Base-by-base conservation (phyloP, 176 grass and related monocot species). In the Triticum monococcum region DNA sequence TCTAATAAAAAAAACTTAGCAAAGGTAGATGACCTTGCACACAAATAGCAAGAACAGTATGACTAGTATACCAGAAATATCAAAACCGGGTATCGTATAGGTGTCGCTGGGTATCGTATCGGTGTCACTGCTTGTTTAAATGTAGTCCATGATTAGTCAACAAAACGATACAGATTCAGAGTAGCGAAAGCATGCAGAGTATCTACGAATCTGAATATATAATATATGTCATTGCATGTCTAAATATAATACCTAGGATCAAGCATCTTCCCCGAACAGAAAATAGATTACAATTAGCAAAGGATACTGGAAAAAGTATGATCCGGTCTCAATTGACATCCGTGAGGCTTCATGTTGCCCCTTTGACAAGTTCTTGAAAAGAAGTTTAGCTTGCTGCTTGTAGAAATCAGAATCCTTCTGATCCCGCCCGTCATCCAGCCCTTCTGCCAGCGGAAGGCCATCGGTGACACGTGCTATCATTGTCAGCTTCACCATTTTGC, bases 381-480 rank as follows among this genome's bases (percentile, higher is more conserved):
- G 83, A 78, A 99, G 91, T 72, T 99, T 99, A 46, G 97, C 97
- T 90, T 99, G 97, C 81, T 99, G 97, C 75, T 99, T 99, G 72
- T 99, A 99, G 82, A 94, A 96, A 79, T 99, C 94, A 73, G 82
- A 71, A 77, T 99, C 94, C 85, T 94, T 94, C 68, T 92, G 90
- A 74, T 94, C 94, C 17, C 90, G 85, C 64, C 97, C 92, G 78
- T 99, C 94, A 78, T 99, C 94, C 73, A 99, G 86, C 57, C 97
- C 97, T 88, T 99, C 92, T 77, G 90, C 92, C 64, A 96, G 88
- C 18, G 97, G 97, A 82, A 99, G 94, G 79, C 94, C 97, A 75
- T 99, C 97, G 45, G 94, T 99, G 48, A 96, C 94, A 26, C 94
- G 94, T 6, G 97, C 94, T 92, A 99, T 96, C 97, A 96, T 94